These are phyloP conservation scores for Blastobotrys apis DNA, from an alignment of 1,139 yeast species.

Conservation along the genomic window DNA sequence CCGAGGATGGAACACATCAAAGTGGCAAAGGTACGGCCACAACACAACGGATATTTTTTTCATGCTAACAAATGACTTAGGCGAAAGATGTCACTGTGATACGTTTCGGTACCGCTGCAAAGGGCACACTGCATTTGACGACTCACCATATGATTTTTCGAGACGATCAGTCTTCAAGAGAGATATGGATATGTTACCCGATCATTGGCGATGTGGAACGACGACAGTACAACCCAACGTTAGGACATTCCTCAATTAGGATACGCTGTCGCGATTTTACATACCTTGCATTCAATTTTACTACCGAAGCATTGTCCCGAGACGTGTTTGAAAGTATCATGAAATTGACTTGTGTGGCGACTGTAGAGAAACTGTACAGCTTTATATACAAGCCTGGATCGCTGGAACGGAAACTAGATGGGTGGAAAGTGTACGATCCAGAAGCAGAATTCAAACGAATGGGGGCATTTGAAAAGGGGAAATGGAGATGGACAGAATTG, in stretches of 20 bases:
- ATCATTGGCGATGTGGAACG: slow-evolving; percentile 66
- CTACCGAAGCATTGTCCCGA: slow-evolving; percentile 52
- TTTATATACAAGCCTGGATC: slow-evolving; percentile 59
- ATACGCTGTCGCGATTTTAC: slow-evolving; percentile 83
- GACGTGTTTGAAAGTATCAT: slow-evolving; percentile 73
- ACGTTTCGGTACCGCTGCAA: slow-evolving; percentile 60
- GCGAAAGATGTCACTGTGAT: slow-evolving; percentile 66
- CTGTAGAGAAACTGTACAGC: slow-evolving; percentile 62
- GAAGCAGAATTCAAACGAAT: slow-evolving; percentile 59
- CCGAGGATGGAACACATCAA: slow-evolving; percentile 60
- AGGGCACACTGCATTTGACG: slow-evolving; percentile 73
- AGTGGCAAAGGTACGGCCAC: slow-evolving; percentile 42
- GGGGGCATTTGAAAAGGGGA: slow-evolving; percentile 36
- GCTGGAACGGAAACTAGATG: slow-evolving; percentile 49
- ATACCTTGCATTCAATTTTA: slow-evolving; percentile 74
- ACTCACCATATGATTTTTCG: slow-evolving; percentile 84
- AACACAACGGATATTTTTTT: background rate
- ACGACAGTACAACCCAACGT: slow-evolving; percentile 35
- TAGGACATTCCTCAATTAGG: slow-evolving; percentile 52
- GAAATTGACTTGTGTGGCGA: slow-evolving; percentile 55
- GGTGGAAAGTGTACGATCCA: slow-evolving; percentile 73
- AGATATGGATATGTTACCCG: slow-evolving; percentile 92
- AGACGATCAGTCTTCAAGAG: slow-evolving; percentile 45
- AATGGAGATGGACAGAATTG: slow-evolving; percentile 68
- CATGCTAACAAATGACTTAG: slow-evolving; percentile 22